Evolutionary conservation across 2,329 filamentous ascomycete genomes (phyloP), one percentile per base, ranked within the genome.

Genomic region (Cytospora paraplurivora): DNA sequence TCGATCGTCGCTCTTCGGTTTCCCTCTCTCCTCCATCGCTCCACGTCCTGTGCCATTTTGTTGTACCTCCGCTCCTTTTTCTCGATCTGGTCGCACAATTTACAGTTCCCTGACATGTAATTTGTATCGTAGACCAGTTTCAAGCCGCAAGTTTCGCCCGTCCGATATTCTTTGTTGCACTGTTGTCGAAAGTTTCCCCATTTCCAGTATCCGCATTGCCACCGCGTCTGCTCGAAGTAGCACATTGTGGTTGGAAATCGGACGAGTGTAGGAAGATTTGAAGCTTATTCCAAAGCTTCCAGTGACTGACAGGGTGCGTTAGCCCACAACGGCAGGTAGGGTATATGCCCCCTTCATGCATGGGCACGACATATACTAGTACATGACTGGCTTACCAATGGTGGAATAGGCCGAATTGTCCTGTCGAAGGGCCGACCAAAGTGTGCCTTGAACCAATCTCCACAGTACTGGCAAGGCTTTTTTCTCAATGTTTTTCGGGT

Each of bases 71-170:
- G 87, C 72, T 85, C 79, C 79, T 97, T 97, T 77, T 90, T 93
- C 73, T 93, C 89, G 69, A 93, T 92, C 78, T 95, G 93, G 72
- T 92, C 88, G 79, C 94, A 98, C 67, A 93, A 82, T 74, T 90
- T 91, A 82, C 94, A 98, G 71, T 86, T 85, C 62, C 85, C 85
- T 51, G 76, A 70, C 60, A 89, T 82, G 64, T 81, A 80, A 68
- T 86, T 82, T 33, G 91, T 93, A 70, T 86, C 81, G 80, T 90
- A 93, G 73, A 97, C 88, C 68, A 97, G 85, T 79, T 92, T 96
- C 79, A 97, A 89, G 67, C 94, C 94, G 78, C 94, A 98, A 44
- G 94, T 97, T 82, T 98, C 94, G 72, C 94, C 94, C 69, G 91
- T 97, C 69, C 94, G 91, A 80, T 96, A 96, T 76, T 97, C 94